These are phyloP conservation scores for Lotmaria passim DNA, from an alignment of 208 protist genomes.

Conservation along the genomic window DNA sequence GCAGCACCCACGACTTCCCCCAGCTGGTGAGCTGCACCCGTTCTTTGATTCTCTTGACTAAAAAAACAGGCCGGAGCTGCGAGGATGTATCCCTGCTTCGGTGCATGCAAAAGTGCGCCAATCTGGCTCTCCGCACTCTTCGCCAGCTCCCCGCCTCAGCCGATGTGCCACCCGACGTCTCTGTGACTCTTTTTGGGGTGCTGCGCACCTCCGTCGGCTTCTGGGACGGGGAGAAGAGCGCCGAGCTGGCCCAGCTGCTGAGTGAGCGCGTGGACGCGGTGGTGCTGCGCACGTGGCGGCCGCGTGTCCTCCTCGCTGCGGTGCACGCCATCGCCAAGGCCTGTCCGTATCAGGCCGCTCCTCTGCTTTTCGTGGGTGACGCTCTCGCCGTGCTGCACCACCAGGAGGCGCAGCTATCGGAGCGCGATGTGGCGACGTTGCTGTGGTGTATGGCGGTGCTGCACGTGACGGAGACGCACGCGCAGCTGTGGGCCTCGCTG, in stretches of 20 bases:
- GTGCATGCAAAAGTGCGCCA: conserved; percentile 15
- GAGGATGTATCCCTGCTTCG: conserved; percentile 9
- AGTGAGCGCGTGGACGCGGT: conserved; percentile 39
- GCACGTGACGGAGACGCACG: conserved; percentile 17
- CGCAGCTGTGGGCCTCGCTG: conserved; percentile 51
- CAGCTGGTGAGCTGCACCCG: conserved; percentile 29
- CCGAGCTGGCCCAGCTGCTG: conserved; percentile 37
- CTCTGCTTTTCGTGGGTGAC: conserved; percentile 40
- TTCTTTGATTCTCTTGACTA: conserved; percentile 20
- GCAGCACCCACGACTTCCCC: conserved; percentile 5
- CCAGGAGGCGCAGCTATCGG: conserved; percentile 50
- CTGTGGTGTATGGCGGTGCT: conserved; percentile 76
- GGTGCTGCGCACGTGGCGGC: conserved; percentile 50
- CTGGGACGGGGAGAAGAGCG: conserved; percentile 27
- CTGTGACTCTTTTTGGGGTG: conserved; percentile 40
- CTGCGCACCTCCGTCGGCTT: conserved; percentile 32
- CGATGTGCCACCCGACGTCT: conserved; percentile 36
- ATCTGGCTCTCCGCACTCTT: conserved; percentile 25
- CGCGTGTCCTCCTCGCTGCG: conserved; percentile 45
- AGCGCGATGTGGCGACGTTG: conserved; percentile 47
- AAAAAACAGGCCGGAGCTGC: not conserved
- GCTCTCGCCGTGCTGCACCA: conserved; percentile 48
- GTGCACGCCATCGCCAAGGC: conserved; percentile 68
- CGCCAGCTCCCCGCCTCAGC: conserved; percentile 26
- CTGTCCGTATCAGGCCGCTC: conserved; percentile 24